Evolutionary conservation across 345 rosid species (phyloP), one percentile per base, ranked within the genome.

Genomic region (Eucalyptus curtisii): DNA sequence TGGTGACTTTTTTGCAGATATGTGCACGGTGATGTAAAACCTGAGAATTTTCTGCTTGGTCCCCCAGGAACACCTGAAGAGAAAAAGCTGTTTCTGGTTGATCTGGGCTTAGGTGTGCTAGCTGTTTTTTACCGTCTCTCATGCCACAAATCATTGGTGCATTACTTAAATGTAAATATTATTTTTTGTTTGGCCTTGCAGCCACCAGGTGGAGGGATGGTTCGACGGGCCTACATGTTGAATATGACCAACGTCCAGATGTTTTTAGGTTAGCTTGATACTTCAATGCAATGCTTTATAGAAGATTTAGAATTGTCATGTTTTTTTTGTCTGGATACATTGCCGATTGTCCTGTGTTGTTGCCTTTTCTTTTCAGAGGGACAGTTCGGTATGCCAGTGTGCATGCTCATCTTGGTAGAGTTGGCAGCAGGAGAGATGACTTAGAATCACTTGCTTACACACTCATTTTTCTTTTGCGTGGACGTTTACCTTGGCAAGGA

Each of bases 181-280:
- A 86, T 91, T 57, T 86, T 87, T 50, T 80, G 61, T 53, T 93
- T 86, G 86, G 88, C 86, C 61, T 87, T 90, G 86, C 95, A 98
- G 99, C 99, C 87, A 93, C 97, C 66, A 95, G 90, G 93, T 98
- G 99, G 99, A 95, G 94, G 19, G 99, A 98, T 93, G 91, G 86
- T 91, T 91, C 96, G 86, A 96, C 95, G 82, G 98, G 99, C 86
- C 93, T 90, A 68, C 99, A 97, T 91, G 97, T 98, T 89, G 99
- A 98, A 84, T 98, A 98, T 93, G 99, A 98, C 92, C 99, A 98
- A 90, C 98, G 99, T 50, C 99, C 98, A 24, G 99, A 98, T 95
- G 98, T 98, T 89, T 98, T 98, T 91, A 96, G 99, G 99, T 95
- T 87, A 87, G 87, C 33, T 86, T 30, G 44, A 31, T 48, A 17